Conservation (phyloP, 1,284 basidiomycete species). For the Taiwanofungus camphoratus region DNA sequence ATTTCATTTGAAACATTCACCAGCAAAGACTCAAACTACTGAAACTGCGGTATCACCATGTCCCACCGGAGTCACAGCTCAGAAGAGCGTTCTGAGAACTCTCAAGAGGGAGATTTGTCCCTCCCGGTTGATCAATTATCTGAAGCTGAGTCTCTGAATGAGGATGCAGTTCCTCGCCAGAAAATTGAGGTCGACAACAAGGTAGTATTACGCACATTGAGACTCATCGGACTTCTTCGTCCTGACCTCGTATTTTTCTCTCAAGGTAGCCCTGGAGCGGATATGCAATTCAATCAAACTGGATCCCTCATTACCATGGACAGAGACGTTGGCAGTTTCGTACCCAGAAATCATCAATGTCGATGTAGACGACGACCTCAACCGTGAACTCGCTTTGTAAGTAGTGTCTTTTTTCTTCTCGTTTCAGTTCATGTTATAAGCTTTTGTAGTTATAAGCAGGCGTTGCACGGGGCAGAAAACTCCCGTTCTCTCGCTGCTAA, state of each 20-base stretch:
- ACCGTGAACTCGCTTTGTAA: slow-evolving; percentile 92
- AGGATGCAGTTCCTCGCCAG: slow-evolving; percentile 72
- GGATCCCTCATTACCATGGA: slow-evolving; percentile 75
- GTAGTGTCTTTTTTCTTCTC: slow-evolving; percentile 27
- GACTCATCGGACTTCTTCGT: neutral
- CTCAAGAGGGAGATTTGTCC: too few species aligned
- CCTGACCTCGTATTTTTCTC: neutral
- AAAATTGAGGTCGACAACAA: slow-evolving; percentile 83
- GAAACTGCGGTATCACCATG: too few species aligned
- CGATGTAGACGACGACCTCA: slow-evolving; percentile 84
- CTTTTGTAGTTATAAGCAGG: slow-evolving; percentile 84
- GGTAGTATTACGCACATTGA: slow-evolving; percentile 34
- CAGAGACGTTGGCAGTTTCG: slow-evolving; percentile 75
- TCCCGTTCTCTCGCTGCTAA: slow-evolving; percentile 74
- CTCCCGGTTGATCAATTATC: slow-evolving; percentile 63
- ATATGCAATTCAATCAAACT: slow-evolving; percentile 78
- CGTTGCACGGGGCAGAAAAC: slow-evolving; percentile 73
- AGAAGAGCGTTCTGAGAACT: slow-evolving; percentile 24
- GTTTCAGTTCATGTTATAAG: neutral
- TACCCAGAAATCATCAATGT: slow-evolving; percentile 74
- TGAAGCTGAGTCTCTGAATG: slow-evolving; percentile 59
- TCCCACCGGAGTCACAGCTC: too few species aligned
- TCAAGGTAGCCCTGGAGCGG: slow-evolving; percentile 73
- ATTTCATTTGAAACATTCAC: too few species aligned
- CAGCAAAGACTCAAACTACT: too few species aligned